Conservation (phyloP, 768 basidiomycete species). For the Trametopsis cervina region DNA sequence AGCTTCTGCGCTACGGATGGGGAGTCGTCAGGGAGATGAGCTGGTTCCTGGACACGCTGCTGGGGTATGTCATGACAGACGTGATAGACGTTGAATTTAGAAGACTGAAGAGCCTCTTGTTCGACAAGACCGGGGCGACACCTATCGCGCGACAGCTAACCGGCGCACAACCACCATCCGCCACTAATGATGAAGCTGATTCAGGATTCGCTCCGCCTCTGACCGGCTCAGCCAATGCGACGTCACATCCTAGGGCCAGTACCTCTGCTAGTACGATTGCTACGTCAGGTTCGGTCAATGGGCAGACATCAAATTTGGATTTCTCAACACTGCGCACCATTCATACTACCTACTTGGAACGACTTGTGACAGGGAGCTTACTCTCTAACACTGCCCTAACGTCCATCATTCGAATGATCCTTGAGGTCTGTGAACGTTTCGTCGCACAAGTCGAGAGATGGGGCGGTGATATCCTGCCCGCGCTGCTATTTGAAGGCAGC, state of each 20-base stretch:
- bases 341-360: conserved; percentile 75
- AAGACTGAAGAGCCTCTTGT: conserved; percentile 55
- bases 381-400: conserved; percentile 61
- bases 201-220: conserved; percentile 2
- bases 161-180: conserved; percentile 11
- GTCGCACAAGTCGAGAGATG: conserved; percentile 86
- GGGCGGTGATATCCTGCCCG: conserved; percentile 88
- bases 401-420: conserved; percentile 57
- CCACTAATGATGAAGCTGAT: not conserved
- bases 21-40: conserved; percentile 83
- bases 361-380: conserved; percentile 72
- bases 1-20: conserved; percentile 76
- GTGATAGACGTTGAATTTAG: conserved; percentile 82
- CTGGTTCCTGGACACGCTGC: conserved; percentile 82
- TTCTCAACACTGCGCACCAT: conserved; percentile 82
- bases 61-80: conserved; percentile 85
- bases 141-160: conserved; percentile 16
- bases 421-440: conserved; percentile 82
- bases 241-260: conserved; percentile 12
- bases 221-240: conserved; percentile 2
- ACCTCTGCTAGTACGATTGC: conserved; percentile 21
- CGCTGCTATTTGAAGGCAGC: conserved; percentile 76
- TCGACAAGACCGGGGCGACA: conserved; percentile 16
- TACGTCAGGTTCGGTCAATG: conserved; percentile 18
- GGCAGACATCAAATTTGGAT: conserved; percentile 44